phyloP scores from a whole-genome alignment of 2,329 filamentous ascomycete genomes.

The Pseudogymnoascus sp. region DNA sequence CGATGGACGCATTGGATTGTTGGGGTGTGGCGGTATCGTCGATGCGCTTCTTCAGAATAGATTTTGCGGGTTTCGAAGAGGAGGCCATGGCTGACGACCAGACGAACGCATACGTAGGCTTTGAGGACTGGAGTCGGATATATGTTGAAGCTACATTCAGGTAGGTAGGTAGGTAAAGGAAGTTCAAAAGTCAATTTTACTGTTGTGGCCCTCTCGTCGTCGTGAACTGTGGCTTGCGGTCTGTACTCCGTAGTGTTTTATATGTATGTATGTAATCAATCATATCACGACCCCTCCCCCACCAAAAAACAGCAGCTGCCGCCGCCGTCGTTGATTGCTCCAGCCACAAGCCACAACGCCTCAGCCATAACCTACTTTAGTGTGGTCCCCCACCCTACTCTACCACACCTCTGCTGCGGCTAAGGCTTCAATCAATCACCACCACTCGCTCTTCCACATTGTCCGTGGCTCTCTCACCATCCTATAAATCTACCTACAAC shows the following conservation, averaged over 20 bases:
- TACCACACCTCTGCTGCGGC: background rate
- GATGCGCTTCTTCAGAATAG: constrained; percentile 55
- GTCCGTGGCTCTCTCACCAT: background rate
- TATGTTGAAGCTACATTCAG: background rate
- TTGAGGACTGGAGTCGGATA: background rate
- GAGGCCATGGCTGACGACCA: constrained; percentile 22
- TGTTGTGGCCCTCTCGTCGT: background rate
- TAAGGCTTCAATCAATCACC: constrained; percentile 6
- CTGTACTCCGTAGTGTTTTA: background rate
- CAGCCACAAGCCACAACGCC: constrained; percentile 6
- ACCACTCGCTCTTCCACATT: constrained; percentile 1
- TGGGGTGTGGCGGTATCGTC: constrained; percentile 32
- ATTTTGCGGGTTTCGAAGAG: constrained; percentile 34
- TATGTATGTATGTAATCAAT: constrained; percentile 1
- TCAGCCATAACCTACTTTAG: constrained; percentile 5
- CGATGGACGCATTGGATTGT: constrained; percentile 12
- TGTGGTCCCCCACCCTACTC: constrained; percentile 8
- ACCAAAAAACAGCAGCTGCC: background rate
- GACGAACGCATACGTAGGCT: background rate
- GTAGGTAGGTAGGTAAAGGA: background rate
- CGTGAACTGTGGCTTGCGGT: background rate
- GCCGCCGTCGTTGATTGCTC: background rate
- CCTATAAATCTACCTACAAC: constrained; percentile 1
- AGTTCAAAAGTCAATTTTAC: background rate
- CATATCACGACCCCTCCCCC: constrained; percentile 9